Percentiles rank a stretch among this genome's conserved stretches.
Conservation (phyloP, 2,329 filamentous ascomycete genomes). For the Ascochyta fabae region DNA sequence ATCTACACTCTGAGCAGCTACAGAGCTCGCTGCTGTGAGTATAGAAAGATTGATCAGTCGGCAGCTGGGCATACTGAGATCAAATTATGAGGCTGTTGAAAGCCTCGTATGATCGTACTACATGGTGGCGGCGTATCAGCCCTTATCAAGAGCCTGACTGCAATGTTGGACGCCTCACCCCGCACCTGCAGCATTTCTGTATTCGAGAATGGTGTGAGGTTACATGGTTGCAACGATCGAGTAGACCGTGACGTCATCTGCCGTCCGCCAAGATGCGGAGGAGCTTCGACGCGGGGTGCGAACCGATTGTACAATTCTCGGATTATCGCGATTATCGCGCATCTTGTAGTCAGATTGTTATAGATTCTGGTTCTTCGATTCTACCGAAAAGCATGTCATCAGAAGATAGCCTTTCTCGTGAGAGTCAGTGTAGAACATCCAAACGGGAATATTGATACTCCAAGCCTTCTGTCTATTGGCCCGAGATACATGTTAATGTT, state of each 20-base stretch:
- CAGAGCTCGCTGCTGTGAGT: slow-evolving; percentile 1
- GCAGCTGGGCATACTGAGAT: not conserved
- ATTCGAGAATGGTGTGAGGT: not conserved
- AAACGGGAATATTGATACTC: no score
- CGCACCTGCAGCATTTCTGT: not conserved
- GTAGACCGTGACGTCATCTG: no score
- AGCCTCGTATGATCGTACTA: not conserved
- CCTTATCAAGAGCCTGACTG: not conserved
- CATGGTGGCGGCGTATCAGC: not conserved
- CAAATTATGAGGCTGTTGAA: not conserved
- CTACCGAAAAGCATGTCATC: not conserved
- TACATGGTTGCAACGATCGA: slow-evolving; percentile 7
- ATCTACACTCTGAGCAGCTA: slow-evolving; percentile 31
- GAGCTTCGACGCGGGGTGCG: no score
- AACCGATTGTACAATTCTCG: no score
- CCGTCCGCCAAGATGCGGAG: no score
- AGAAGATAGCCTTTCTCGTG: not conserved
- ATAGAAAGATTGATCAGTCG: not conserved
- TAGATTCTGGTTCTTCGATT: not conserved
- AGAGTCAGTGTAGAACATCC: no score
- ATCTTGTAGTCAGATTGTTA: no score
- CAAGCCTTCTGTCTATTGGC: no score
- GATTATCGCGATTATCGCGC: no score
- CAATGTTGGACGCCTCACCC: not conserved
- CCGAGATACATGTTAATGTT: not conserved